Evolutionary conservation across 495 filamentous ascomycete genomes (phyloP).

Genomic region (Massariosphaeria phaeospora): DNA sequence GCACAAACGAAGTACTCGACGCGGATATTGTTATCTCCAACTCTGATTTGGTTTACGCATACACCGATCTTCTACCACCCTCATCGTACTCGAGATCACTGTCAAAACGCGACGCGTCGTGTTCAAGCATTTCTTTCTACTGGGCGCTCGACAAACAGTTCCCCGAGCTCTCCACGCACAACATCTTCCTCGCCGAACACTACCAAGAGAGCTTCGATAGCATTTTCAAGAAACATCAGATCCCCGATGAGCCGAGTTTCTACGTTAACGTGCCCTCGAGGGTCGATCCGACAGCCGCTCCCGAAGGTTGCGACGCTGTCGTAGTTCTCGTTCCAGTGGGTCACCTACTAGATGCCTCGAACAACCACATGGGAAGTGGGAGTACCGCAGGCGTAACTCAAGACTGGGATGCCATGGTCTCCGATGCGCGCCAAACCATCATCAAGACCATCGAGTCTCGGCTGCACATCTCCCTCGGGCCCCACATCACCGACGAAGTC

Average conservation of each 20-base stretch:
- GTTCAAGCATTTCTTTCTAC: conserved; percentile 70
- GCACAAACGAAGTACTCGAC: conserved; percentile 47
- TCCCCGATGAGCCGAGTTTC: conserved; percentile 62
- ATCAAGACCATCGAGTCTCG: conserved; percentile 52
- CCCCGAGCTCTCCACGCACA: conserved; percentile 60
- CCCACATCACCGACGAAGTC: conserved; percentile 52
- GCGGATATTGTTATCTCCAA: conserved; percentile 63
- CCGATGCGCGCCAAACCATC: conserved; percentile 49
- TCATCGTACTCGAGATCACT: conserved; percentile 48
- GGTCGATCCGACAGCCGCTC: conserved; percentile 61
- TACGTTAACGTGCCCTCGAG: conserved; percentile 68
- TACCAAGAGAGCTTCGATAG: conserved; percentile 65
- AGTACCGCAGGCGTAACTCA: conserved; percentile 41
- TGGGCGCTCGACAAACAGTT: conserved; percentile 57
- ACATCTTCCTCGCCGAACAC: conserved; percentile 67
- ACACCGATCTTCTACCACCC: conserved; percentile 57
- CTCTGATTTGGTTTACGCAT: conserved; percentile 65
- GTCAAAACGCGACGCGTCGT: conserved; percentile 49
- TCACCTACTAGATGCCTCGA: conserved; percentile 50
- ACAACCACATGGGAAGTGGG: too few relatives aligned
- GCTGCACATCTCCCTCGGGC: conserved; percentile 46
- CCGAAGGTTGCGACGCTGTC: conserved; percentile 54
- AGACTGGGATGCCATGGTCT: conserved; percentile 54
- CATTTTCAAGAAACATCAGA: conserved; percentile 61
- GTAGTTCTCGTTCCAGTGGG: conserved; percentile 66